Evolutionary conservation across 108 stramenopile genomes (phyloP).

Genomic region (Pseudonitzschia pungens): DNA sequence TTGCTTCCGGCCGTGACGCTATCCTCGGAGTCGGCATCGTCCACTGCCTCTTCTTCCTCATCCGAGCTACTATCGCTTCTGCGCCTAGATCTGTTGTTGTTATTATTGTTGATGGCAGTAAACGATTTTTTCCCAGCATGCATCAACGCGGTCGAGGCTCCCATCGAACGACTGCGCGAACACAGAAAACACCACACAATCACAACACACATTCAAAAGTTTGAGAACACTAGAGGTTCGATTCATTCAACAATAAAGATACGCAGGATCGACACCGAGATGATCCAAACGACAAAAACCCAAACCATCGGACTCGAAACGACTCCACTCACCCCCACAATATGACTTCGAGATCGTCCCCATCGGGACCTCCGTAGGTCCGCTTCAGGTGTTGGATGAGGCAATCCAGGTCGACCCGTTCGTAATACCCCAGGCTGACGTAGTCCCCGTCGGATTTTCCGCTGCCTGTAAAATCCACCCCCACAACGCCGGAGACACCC

Average conservation of each 20-base stretch:
- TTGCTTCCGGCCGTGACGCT: neutral
- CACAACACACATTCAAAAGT: neutral
- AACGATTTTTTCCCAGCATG: slow-evolving; percentile 84
- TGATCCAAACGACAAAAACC: too few relatives aligned
- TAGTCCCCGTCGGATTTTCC: slow-evolving; percentile 92
- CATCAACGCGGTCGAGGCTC: slow-evolving; percentile 95
- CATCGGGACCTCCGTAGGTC: slow-evolving; percentile 45
- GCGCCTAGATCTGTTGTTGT: neutral
- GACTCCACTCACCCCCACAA: slow-evolving; percentile 60
- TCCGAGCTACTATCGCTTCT: neutral
- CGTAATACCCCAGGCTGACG: slow-evolving; percentile 93
- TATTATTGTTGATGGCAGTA: slow-evolving; percentile 30
- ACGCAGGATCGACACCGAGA: too few relatives aligned
- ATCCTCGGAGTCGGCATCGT: neutral
- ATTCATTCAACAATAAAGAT: too few relatives aligned
- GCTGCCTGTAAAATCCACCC: slow-evolving; percentile 95
- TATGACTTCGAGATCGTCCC: slow-evolving; percentile 64
- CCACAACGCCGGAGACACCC: slow-evolving; percentile 83
- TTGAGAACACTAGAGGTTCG: neutral
- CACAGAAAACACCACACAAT: too few relatives aligned
- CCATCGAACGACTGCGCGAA: slow-evolving; percentile 84
- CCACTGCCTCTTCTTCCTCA: neutral
- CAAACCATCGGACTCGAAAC: too few relatives aligned
- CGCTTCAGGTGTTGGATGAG: slow-evolving; percentile 82
- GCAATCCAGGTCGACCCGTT: slow-evolving; percentile 89